Conservation (phyloP, 108 stramenopile species). For the Fistulifera pelliculosa region DNA sequence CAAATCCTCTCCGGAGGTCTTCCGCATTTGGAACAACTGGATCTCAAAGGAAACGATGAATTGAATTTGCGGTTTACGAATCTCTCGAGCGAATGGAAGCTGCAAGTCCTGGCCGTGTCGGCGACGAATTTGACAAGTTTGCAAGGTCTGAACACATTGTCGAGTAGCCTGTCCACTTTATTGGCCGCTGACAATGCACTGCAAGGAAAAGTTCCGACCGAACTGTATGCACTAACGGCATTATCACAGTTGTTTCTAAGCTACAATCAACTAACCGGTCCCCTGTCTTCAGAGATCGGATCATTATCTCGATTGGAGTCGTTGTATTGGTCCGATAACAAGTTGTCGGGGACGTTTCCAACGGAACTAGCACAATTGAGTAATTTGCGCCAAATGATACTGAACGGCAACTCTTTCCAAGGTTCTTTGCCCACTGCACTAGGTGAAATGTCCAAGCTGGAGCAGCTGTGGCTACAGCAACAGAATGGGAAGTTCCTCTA, state of each 20-base stretch:
- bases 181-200: too few species aligned
- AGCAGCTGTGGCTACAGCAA: slow-evolving; percentile 3
- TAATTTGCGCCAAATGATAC: slow-evolving; percentile 13
- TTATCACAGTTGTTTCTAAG: slow-evolving; percentile 9
- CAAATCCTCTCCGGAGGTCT: neutral
- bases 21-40: neutral
- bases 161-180: too few species aligned
- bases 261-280: slow-evolving; percentile 39
- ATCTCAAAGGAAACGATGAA: slow-evolving; percentile 1
- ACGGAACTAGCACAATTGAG: slow-evolving; percentile 22
- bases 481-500: neutral
- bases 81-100: neutral
- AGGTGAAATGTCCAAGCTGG: slow-evolving; percentile 7
- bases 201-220: slow-evolving; percentile 16
- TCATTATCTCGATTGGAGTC: slow-evolving; percentile 12
- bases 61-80: neutral
- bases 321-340: slow-evolving; percentile 30
- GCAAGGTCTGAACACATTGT: neutral
- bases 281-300: slow-evolving; percentile 40
- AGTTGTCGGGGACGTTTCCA: slow-evolving; percentile 45
- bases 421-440: slow-evolving; percentile 19
- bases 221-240: slow-evolving; percentile 13
- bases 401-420: slow-evolving; percentile 34
- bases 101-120: neutral
- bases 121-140: slow-evolving; percentile 1